Evolutionary conservation across 2,329 filamentous ascomycete species (phyloP).

Genomic region (Aplosporella prunicola): DNA sequence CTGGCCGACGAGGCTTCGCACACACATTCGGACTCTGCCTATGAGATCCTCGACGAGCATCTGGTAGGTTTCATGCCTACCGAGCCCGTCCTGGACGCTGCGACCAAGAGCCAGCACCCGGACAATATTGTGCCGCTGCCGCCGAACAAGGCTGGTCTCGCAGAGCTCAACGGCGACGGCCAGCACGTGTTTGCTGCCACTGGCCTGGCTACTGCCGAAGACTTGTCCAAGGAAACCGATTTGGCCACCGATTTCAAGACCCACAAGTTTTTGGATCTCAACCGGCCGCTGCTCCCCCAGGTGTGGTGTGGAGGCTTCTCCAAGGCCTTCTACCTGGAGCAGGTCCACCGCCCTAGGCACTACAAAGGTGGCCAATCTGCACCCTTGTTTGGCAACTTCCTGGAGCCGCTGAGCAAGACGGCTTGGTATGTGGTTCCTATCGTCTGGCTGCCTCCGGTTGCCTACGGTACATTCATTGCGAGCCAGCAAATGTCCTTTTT

Average conservation of each 20-base stretch:
- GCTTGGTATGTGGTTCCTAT: conserved; percentile 85
- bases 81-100: conserved; percentile 45
- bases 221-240: conserved; percentile 81
- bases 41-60: conserved; percentile 84
- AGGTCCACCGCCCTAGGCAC: conserved; percentile 90
- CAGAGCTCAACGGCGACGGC: conserved; percentile 44
- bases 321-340: conserved; percentile 94
- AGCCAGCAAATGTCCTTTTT: conserved; percentile 16
- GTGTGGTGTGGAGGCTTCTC: conserved; percentile 80
- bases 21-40: conserved; percentile 81
- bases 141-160: conserved; percentile 36
- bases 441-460: conserved; percentile 73
- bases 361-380: conserved; percentile 91
- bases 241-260: conserved; percentile 64
- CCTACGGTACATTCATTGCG: conserved; percentile 62
- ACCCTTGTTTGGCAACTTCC: conserved; percentile 91
- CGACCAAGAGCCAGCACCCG: conserved; percentile 38
- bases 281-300: conserved; percentile 73
- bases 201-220: conserved; percentile 81
- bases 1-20: conserved; percentile 78
- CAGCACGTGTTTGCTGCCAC: conserved; percentile 51
- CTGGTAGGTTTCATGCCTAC: conserved; percentile 70
- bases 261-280: conserved; percentile 90
- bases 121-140: conserved; percentile 45
- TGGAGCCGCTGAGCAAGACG: conserved; percentile 94